These are phyloP conservation scores for Salicornia ramosissima DNA, from an alignment of 148 eudicot species.

Conservation along the genomic window DNA sequence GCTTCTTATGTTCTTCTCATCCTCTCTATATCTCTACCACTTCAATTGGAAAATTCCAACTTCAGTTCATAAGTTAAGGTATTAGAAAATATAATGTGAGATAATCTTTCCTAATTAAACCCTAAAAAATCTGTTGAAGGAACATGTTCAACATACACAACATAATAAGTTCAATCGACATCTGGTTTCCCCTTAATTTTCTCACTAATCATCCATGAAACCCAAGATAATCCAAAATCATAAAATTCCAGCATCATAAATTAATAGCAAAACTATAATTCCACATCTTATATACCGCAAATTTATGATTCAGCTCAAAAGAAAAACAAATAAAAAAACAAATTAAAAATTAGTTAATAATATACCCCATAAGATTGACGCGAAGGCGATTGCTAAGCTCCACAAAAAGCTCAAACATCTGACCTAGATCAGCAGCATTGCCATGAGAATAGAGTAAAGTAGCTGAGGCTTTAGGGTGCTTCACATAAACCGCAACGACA, in stretches of 20 bases:
- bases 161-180: neutral
- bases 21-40: neutral
- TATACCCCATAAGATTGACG: constrained; percentile 79
- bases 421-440: constrained; percentile 97
- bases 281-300: neutral
- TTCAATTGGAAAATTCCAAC: neutral
- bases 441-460: constrained; percentile 93
- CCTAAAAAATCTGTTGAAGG: neutral
- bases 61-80: neutral
- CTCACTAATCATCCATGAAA: neutral
- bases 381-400: constrained; percentile 80
- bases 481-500: constrained; percentile 60
- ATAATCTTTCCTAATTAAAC: neutral
- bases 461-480: constrained; percentile 59
- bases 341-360: constrained; percentile 3
- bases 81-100: neutral
- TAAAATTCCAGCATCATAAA: neutral
- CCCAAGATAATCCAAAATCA: constrained; percentile 5
- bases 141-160: neutral
- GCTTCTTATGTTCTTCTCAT: neutral
- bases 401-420: constrained; percentile 89
- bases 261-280: neutral
- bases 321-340: neutral
- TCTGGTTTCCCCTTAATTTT: neutral
- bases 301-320: neutral